Evolutionary conservation across 208 protist genomes (phyloP).

Genomic region (Trypanosoma scelopori): DNA sequence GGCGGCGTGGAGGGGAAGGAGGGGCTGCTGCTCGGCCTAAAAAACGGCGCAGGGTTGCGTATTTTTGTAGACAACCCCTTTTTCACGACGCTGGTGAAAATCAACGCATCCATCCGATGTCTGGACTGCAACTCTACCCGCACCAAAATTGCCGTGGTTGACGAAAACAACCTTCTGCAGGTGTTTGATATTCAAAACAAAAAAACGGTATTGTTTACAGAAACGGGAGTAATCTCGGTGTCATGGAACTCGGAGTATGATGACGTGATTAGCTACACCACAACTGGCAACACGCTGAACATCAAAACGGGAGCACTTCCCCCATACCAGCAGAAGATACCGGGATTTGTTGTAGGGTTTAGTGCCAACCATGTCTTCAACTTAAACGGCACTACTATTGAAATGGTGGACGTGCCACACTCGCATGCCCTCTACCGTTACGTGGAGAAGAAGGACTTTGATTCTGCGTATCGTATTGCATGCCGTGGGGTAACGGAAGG

Average conservation of each 20-base stretch:
- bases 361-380: slow-evolving; percentile 95
- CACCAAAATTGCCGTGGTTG: slow-evolving; percentile 93
- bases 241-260: slow-evolving; percentile 95
- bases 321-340: slow-evolving; percentile 91
- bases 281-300: slow-evolving; percentile 71
- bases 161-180: slow-evolving; percentile 83
- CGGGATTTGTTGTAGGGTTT: slow-evolving; percentile 95
- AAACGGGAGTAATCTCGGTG: slow-evolving; percentile 86
- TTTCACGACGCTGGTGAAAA: slow-evolving; percentile 89
- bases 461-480: slow-evolving; percentile 90
- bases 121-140: slow-evolving; percentile 90
- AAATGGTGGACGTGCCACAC: slow-evolving; percentile 94
- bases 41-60: slow-evolving; percentile 89
- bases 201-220: slow-evolving; percentile 90
- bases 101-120: slow-evolving; percentile 72
- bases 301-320: slow-evolving; percentile 94
- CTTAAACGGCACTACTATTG: slow-evolving; percentile 81
- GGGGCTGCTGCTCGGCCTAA: slow-evolving; percentile 92
- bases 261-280: slow-evolving; percentile 95
- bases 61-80: slow-evolving; percentile 97
- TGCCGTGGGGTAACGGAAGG: slow-evolving; percentile 92
- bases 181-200: slow-evolving; percentile 89
- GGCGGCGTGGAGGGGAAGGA: slow-evolving; percentile 91
- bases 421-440: slow-evolving; percentile 90
- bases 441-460: slow-evolving; percentile 90